Base-by-base conservation (phyloP, 2,329 filamentous ascomycete species). In the Phyllosticta citrichinensis region DNA sequence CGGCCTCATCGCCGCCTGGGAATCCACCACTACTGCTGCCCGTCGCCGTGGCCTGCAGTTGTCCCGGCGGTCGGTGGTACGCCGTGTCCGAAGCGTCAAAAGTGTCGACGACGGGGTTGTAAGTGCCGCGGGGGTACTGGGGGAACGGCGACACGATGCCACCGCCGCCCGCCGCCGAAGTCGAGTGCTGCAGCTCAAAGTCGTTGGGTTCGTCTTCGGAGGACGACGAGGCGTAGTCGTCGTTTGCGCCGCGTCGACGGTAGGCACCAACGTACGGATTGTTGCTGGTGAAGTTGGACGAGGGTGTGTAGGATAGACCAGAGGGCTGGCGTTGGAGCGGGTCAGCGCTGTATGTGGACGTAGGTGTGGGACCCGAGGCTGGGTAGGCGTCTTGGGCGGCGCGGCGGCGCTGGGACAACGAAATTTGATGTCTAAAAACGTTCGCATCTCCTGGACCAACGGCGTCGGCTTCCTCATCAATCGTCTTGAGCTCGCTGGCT, bases 401-500 rank as follows among this genome's bases (percentile, higher is more conserved):
- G 58, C 73, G 65, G 60, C 69, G 69, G 52, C 72, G 70, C 56
- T 74, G 71, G 3, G 71, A 73, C 25, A 70, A 67, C 11, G 67
- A 69, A 11, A 75, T 74, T 59, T 75, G 73, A 60, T 74, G 67
- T 14, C 73, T 70, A 64, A 75, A 75, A 4, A 75, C 71, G 62
- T 75, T 75, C 55, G 66, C 65, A 3, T 69, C 67, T 30, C 61
- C 67, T 6, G 64, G 58, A 11, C 65, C 65, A 47, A 24, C 53
- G 25, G 35, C 40, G 20, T 61, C 55, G 27, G 57, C 57, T 62
- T 74, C 73, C 60, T 69, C 68, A 53, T 74, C 72, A 14, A 64
- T 63, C 5, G 67, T 67, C 55, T 64, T 67, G 35, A 64, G 65
- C 56, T 69, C 66, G 2, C 66, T 65, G 12, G 40, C 11, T 8